A percentile compares a stretch with the other conserved stretches of the same genome.
Evolutionary conservation across 257 asterid species (phyloP).

Genomic region (Solanum megistacrolobum): DNA sequence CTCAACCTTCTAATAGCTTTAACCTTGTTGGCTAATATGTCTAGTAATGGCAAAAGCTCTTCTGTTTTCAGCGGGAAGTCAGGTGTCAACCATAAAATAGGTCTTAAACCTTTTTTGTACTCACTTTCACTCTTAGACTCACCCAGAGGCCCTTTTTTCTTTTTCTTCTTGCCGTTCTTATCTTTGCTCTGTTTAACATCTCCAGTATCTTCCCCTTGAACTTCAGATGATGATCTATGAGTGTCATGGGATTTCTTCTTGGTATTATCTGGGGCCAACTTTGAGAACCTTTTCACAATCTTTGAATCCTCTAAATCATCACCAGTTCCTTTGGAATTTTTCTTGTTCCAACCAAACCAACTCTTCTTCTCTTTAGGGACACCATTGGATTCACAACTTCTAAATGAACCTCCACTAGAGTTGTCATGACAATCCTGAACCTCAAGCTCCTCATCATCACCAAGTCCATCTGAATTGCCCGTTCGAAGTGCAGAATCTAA

Average conservation of each 20-base stretch:
- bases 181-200: conserved; percentile 70
- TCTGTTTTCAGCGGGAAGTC: conserved; percentile 89
- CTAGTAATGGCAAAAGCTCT: conserved; percentile 91
- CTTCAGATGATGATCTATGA: conserved; percentile 61
- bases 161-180: conserved; percentile 76
- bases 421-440: conserved; percentile 65
- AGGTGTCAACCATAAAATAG: conserved; percentile 97
- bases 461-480: conserved; percentile 53
- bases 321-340: conserved; percentile 54
- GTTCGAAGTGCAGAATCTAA: conserved; percentile 82
- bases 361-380: conserved; percentile 73
- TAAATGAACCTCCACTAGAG: conserved; percentile 51
- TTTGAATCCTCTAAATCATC: conserved; percentile 77
- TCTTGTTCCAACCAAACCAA: conserved; percentile 91
- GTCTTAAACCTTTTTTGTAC: conserved; percentile 87
- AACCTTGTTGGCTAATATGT: conserved; percentile 92
- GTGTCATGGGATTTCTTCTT: conserved; percentile 48
- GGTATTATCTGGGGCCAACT: conserved; percentile 60
- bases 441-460: conserved; percentile 67
- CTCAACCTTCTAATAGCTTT: conserved; percentile 94
- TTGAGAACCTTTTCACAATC: conserved; percentile 66
- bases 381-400: conserved; percentile 67
- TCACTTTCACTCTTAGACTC: conserved; percentile 46
- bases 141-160: conserved; percentile 43
- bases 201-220: conserved; percentile 47